Evolutionary conservation across 2,329 filamentous ascomycete genomes (phyloP).

Genomic region (Nothopassalora personata): DNA sequence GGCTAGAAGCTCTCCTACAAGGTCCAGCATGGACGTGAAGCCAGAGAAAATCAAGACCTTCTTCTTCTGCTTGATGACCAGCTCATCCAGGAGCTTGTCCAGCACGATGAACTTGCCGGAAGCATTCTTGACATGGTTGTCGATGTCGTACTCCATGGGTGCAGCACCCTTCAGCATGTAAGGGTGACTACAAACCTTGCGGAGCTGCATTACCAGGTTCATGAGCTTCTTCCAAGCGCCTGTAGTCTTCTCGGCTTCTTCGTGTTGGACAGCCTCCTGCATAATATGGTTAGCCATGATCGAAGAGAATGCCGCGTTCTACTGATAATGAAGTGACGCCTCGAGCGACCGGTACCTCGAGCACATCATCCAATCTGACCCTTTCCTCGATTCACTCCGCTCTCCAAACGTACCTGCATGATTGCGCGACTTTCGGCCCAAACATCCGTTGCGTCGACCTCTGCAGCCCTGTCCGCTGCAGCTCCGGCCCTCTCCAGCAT

Average conservation of each 20-base stretch:
- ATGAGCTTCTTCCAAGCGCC: slow-evolving; percentile 40
- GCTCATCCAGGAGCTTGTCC: slow-evolving; percentile 46
- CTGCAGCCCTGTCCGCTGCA: slow-evolving; percentile 25
- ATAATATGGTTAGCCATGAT: background rate
- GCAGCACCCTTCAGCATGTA: slow-evolving; percentile 46
- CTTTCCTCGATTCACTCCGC: background rate
- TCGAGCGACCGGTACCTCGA: background rate
- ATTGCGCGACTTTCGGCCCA: slow-evolving; percentile 47
- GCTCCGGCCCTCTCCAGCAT: slow-evolving; percentile 29
- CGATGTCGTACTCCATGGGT: slow-evolving; percentile 43
- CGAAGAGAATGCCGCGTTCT: background rate
- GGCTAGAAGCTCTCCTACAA: slow-evolving; percentile 48
- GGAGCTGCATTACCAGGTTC: slow-evolving; percentile 53
- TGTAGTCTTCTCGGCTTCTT: slow-evolving; percentile 18
- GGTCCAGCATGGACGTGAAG: slow-evolving; percentile 49
- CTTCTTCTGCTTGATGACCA: slow-evolving; percentile 47
- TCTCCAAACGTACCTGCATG: slow-evolving; percentile 20
- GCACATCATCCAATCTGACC: background rate
- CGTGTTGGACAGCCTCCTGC: slow-evolving; percentile 35
- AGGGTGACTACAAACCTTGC: slow-evolving; percentile 53
- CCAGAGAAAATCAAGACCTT: slow-evolving; percentile 55
- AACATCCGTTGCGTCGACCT: slow-evolving; percentile 26
- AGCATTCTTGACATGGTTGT: slow-evolving; percentile 45
- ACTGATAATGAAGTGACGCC: too few relatives aligned
- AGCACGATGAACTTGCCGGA: slow-evolving; percentile 55